These are phyloP conservation scores for Chiua virens DNA, from an alignment of 768 basidiomycete species.

Conservation along the genomic window DNA sequence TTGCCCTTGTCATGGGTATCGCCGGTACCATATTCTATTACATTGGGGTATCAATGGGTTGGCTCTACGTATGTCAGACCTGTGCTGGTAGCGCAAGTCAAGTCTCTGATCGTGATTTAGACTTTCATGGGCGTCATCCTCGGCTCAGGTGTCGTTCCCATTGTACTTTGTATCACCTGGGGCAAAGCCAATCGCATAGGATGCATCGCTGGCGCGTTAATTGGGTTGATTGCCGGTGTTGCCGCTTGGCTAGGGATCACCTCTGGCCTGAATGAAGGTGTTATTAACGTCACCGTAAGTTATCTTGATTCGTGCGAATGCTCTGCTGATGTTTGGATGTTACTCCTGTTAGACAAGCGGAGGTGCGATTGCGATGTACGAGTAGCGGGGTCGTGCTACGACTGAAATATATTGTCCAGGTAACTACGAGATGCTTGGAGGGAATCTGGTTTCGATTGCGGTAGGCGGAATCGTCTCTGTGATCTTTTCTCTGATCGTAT, in stretches of 20 bases:
- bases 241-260: constrained; percentile 88
- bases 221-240: constrained; percentile 68
- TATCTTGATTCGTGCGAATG: neutral
- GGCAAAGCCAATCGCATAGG: constrained; percentile 83
- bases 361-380: constrained; percentile 41
- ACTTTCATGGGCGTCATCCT: constrained; percentile 88
- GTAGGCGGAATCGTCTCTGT: constrained; percentile 77
- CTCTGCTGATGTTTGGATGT: neutral
- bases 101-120: constrained; percentile 34
- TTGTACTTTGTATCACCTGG: constrained; percentile 86
- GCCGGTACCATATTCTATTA: constrained; percentile 85
- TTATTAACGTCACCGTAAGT: constrained; percentile 65
- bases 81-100: neutral
- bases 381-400: neutral
- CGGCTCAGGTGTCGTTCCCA: constrained; percentile 83
- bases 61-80: constrained; percentile 71
- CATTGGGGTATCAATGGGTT: constrained; percentile 91
- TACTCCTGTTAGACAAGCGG: constrained; percentile 41
- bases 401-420: constrained; percentile 22
- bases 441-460: constrained; percentile 82
- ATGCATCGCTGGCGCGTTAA: constrained; percentile 70
- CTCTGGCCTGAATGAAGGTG: constrained; percentile 61
- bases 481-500: constrained; percentile 60
- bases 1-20: constrained; percentile 76
- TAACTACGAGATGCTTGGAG: constrained; percentile 80